Conservation (phyloP, 192 early-diverging fungal species). For the Coemansia erecta region DNA sequence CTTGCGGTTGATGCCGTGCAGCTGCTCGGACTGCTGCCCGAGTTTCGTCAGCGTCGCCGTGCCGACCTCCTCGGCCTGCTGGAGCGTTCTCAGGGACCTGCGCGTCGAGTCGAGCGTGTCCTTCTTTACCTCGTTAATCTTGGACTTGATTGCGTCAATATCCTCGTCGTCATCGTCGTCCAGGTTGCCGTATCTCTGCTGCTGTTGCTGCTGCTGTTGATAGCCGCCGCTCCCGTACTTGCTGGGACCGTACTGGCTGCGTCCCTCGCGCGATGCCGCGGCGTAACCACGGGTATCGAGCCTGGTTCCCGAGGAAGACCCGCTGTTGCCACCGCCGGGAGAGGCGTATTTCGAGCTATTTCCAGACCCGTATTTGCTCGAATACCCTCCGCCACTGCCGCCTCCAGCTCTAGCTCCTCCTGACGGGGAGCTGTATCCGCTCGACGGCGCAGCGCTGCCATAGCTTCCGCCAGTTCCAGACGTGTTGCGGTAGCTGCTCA, state of each 20-base stretch:
- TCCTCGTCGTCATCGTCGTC: constrained; percentile 63
- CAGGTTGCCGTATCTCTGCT: constrained; percentile 13
- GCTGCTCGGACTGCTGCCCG: constrained; percentile 60
- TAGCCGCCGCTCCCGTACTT: constrained; percentile 9
- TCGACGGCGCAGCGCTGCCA: background rate
- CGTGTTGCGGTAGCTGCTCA: constrained; percentile 38
- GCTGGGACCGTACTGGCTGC: constrained; percentile 9
- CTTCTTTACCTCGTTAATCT: constrained; percentile 61
- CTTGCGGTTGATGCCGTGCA: constrained; percentile 59
- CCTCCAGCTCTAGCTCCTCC: background rate
- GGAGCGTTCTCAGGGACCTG: constrained; percentile 60
- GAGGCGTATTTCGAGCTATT: background rate
- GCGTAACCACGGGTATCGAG: constrained; percentile 34
- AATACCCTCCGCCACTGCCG: background rate
- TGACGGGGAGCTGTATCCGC: background rate
- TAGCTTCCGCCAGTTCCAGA: constrained; percentile 13
- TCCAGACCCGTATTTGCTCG: constrained; percentile 3
- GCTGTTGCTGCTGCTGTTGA: constrained; percentile 10
- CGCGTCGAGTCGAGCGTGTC: constrained; percentile 68
- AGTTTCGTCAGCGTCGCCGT: constrained; percentile 63
- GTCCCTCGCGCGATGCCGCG: constrained; percentile 23
- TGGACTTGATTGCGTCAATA: constrained; percentile 58
- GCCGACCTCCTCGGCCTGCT: constrained; percentile 61
- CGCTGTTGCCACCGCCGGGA: background rate
- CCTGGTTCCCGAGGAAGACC: background rate